Percentiles rank a stretch among this genome's conserved stretches.
Evolutionary conservation across 75 land plant species (phyloP).

Genomic region (Cupressus sempervirens): DNA sequence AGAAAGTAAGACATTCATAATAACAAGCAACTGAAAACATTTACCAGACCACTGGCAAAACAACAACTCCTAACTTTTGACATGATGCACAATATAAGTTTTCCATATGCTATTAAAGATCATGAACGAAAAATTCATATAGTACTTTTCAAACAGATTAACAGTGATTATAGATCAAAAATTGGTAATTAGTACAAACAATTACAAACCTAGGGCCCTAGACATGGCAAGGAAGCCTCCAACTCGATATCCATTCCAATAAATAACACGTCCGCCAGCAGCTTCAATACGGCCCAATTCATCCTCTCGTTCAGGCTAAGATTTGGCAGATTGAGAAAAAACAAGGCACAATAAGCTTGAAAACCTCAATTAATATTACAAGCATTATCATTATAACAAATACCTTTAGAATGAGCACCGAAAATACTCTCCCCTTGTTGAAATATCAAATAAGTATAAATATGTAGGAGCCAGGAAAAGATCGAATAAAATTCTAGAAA

Average conservation of each 20-base stretch:
- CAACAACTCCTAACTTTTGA: not conserved
- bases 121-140: not conserved
- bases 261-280: slow-evolving; percentile 56
- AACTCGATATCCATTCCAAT: slow-evolving; percentile 58
- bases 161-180: not conserved
- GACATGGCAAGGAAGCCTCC: slow-evolving; percentile 61
- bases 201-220: slow-evolving; percentile 42
- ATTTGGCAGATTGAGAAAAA: not conserved
- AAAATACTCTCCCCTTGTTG: too few species aligned
- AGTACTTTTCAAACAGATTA: not conserved
- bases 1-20: too few species aligned
- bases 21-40: too few species aligned
- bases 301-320: slow-evolving; percentile 51
- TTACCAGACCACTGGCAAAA: too few species aligned
- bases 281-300: slow-evolving; percentile 48
- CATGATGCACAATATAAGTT: not conserved
- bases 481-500: too few species aligned
- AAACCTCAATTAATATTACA: not conserved
- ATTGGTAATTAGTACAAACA: slow-evolving; percentile 7
- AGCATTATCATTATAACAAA: not conserved
- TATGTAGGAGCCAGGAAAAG: too few species aligned
- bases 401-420: not conserved
- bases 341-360: not conserved
- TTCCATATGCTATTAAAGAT: too few species aligned
- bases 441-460: too few species aligned